Conservation (phyloP, 2,329 filamentous ascomycete genomes). For the Cladophialophora bantiana region DNA sequence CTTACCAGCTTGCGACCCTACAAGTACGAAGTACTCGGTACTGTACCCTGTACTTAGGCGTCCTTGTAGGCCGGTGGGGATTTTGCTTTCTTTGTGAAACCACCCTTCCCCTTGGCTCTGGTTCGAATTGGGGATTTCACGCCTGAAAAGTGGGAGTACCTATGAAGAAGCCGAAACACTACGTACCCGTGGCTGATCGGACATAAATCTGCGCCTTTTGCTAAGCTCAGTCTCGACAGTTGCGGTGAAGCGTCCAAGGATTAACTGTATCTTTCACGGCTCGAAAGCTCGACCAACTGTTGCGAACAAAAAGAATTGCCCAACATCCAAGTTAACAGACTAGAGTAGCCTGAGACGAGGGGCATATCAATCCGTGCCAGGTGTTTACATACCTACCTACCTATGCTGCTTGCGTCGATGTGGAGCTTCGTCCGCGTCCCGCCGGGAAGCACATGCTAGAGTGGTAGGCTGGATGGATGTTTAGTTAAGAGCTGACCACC, state of each 20-base stretch:
- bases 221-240: neutral
- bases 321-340: neutral
- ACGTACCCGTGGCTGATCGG: neutral
- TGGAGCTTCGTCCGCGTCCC: slow-evolving; percentile 1
- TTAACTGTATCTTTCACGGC: neutral
- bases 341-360: neutral
- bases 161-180: neutral
- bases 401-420: neutral
- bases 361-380: slow-evolving; percentile 3
- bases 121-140: too few relatives aligned
- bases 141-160: too few relatives aligned
- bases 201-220: neutral
- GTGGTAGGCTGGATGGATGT: neutral
- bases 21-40: neutral
- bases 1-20: neutral
- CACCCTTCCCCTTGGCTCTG: neutral
- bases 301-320: neutral
- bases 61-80: neutral
- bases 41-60: neutral
- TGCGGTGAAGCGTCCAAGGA: neutral
- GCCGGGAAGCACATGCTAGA: neutral
- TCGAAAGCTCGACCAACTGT: neutral
- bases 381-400: neutral
- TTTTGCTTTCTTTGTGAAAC: neutral
- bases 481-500: neutral